Evolutionary conservation across 2,329 filamentous ascomycete species (phyloP), one percentile per base, ranked within the genome.

Genomic region (Paraphaeosphaeria sporulosa): DNA sequence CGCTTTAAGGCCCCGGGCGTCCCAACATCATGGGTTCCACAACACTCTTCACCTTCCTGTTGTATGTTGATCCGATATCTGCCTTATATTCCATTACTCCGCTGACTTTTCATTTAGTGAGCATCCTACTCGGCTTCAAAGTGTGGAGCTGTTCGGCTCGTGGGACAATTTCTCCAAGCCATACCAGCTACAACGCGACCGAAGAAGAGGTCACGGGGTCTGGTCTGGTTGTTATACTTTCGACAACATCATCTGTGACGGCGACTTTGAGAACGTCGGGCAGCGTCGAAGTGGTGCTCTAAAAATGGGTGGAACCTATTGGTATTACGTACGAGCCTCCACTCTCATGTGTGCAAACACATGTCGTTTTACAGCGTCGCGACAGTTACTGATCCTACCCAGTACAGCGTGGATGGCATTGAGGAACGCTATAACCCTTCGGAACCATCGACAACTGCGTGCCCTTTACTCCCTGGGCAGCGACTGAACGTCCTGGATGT

Each of bases 281-380:
- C 80, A 83, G 36, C 87, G 86, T 69, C 87, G 92, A 69, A 86
- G 87, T 67, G 93, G 93, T 59, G 94, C 91, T 55, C 84, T 97
- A 65, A 95, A 90, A 78, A 97, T 97, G 91, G 94, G 94, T 47
- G 88, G 90, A 61, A 95, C 90, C 17, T 97, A 97, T 79, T 97
- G 94, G 85, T 98, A 96, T 83, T 97, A 95, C 80, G 93, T 96
- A 82, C 80, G 91, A 84, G 47, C 50, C 23, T 46, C 53, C 54
- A 54, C 15, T 30, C 7, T 17, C 25, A 27, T 27, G 25, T 27
- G 25, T 27, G 21, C 40, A 12, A 25, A 38, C 1, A 3, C n/a
- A 27, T 12, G 27, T 32, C 21, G 42, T 43, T 38, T 36, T 3
- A 19, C n/a, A 43, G n/a, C 6, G 46, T 30, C 8, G 17, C 9